These are phyloP conservation scores for Carex sylvatica DNA, from an alignment of 202 grass and related monocot genomes.

Conservation along the genomic window DNA sequence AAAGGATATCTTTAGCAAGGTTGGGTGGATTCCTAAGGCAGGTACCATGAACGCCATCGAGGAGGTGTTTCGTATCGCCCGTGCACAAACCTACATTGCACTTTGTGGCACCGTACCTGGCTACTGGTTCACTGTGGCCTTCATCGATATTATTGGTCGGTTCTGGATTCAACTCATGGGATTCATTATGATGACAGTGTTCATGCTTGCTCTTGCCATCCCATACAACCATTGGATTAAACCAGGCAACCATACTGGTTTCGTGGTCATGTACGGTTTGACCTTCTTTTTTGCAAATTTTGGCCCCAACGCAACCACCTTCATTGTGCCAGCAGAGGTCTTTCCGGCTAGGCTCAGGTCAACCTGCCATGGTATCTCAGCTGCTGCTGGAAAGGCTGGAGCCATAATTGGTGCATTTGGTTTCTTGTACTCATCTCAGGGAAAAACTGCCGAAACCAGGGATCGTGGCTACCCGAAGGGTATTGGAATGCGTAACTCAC, in stretches of 20 bases:
- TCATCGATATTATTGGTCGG: neutral
- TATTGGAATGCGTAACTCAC: conserved; percentile 62
- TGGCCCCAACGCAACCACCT: conserved; percentile 50
- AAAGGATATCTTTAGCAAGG: conserved; percentile 67
- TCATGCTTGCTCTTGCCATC: conserved; percentile 36
- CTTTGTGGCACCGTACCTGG: conserved; percentile 77
- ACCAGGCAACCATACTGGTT: neutral
- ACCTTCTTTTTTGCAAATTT: conserved; percentile 58
- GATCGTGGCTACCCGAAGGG: conserved; percentile 49
- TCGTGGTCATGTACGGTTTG: conserved; percentile 39
- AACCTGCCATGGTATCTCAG: conserved; percentile 59
- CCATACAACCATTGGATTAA: conserved; percentile 47
- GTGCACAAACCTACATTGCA: conserved; percentile 67
- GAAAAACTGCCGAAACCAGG: conserved; percentile 17
- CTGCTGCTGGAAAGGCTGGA: conserved; percentile 44
- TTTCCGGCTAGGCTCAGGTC: conserved; percentile 52
- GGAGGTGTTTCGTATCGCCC: conserved; percentile 65
- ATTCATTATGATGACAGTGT: conserved; percentile 40
- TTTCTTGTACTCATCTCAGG: conserved; percentile 54
- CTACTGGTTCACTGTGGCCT: conserved; percentile 39
- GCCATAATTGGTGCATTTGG: conserved; percentile 58
- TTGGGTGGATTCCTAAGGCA: conserved; percentile 57
- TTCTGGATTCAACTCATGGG: conserved; percentile 36
- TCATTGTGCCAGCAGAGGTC: conserved; percentile 56
- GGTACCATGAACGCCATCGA: conserved; percentile 75